Evolutionary conservation across 352 stramenopile genomes (phyloP).

Genomic region (Globisporangium camurandrum): DNA sequence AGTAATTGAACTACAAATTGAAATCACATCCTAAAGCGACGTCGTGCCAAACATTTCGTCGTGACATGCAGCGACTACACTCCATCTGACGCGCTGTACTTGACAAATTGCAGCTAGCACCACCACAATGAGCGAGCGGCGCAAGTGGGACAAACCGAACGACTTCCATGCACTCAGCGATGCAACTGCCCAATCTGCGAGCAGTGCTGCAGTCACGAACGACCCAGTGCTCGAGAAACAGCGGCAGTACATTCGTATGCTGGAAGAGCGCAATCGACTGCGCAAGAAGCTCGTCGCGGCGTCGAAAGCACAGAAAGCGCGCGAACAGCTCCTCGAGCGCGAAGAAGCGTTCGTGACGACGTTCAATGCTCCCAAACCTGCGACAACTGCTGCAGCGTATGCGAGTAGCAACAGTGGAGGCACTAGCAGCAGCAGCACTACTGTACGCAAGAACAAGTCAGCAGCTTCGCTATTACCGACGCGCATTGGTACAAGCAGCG

Average conservation of each 20-base stretch:
- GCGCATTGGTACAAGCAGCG: too few species aligned
- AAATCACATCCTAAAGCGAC: too few species aligned
- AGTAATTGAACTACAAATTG: too few species aligned
- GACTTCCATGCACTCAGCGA: constrained; percentile 13
- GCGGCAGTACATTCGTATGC: constrained; percentile 75
- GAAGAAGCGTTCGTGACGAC: constrained; percentile 75
- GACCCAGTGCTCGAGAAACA: constrained; percentile 72
- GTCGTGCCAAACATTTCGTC: too few species aligned
- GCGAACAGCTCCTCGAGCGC: constrained; percentile 41
- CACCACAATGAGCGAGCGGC: constrained; percentile 25
- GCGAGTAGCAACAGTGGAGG: not conserved
- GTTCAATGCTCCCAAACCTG: constrained; percentile 50
- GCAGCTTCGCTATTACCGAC: constrained; percentile 34
- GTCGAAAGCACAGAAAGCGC: constrained; percentile 43
- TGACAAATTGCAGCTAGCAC: not conserved
- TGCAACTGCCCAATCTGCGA: not conserved
- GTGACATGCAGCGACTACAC: too few species aligned
- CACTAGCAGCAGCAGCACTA: not conserved
- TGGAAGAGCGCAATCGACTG: constrained; percentile 77
- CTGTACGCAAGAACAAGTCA: constrained; percentile 37
- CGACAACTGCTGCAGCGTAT: not conserved
- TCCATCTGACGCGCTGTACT: too few species aligned
- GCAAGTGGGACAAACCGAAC: constrained; percentile 40
- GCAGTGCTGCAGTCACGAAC: constrained; percentile 3
- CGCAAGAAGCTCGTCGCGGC: constrained; percentile 67